These are phyloP conservation scores for Coelastrella sp. DNA, from an alignment of 139 green algal species.

Conservation along the genomic window DNA sequence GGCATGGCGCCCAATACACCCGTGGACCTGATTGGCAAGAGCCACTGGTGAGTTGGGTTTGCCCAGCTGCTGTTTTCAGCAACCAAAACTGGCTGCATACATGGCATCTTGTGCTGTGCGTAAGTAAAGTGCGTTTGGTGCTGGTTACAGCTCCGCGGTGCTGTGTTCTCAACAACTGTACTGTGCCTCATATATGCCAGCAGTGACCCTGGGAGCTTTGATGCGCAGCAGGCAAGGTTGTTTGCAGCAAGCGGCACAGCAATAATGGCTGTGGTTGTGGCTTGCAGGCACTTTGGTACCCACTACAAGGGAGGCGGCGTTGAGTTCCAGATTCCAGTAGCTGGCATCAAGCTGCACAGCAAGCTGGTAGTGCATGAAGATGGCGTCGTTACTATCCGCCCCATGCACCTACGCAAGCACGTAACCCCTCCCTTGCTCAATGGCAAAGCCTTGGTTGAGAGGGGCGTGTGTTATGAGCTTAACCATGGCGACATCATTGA, in stretches of 20 bases:
- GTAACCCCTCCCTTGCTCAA: conserved; percentile 27
- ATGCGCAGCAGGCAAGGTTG: too few species aligned
- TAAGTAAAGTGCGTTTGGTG: too few species aligned
- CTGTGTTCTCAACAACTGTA: too few species aligned
- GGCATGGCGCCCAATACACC: conserved; percentile 13
- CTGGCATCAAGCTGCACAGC: conserved; percentile 40
- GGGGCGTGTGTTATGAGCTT: conserved; percentile 8
- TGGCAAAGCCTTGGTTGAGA: neutral
- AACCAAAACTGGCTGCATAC: neutral
- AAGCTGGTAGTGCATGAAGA: conserved; percentile 45
- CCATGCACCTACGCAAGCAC: conserved; percentile 5
- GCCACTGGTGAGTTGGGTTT: neutral
- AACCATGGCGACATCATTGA: conserved; percentile 19
- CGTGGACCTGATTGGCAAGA: conserved; percentile 14
- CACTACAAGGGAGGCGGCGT: conserved; percentile 42
- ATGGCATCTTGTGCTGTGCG: neutral
- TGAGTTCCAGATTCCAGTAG: conserved; percentile 39
- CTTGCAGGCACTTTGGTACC: conserved; percentile 26
- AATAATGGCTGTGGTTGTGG: neutral
- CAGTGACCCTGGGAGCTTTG: too few species aligned
- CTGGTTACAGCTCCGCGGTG: too few species aligned
- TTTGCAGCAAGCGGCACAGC: too few species aligned
- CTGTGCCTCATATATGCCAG: too few species aligned
- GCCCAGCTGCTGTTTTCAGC: neutral
- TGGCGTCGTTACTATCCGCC: conserved; percentile 1